Evolutionary conservation across 352 stramenopile species (phyloP), one percentile per base, ranked within the genome.

Genomic region (Elongisporangium anandrum): DNA sequence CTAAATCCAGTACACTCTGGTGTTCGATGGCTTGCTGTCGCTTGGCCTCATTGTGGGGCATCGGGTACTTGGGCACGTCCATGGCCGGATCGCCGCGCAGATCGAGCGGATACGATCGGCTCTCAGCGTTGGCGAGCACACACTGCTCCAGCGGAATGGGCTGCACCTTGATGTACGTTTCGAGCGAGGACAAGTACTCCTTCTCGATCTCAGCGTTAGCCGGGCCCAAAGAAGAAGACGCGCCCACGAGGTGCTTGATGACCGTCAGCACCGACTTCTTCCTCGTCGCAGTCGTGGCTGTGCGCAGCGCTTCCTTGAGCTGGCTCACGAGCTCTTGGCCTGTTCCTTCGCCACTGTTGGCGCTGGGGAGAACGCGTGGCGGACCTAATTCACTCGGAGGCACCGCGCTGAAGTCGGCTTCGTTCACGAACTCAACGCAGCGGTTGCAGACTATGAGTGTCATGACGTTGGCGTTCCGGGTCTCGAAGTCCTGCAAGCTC

Each of bases 401-500:
- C 9, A 90, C 59, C 4, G 76, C 52, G 3, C 66, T 66, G 60
- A 83, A 90, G 50, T 88, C 74, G 24, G 72, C 75, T 21, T 64
- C 60, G 61, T 81, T 70, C 5, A 90, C 76, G 15, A 75, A 77
- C 29, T 81, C 70, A 19, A 90, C 54, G 48, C 81, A 90, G 4
- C 68, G 68, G 2, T 52, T 56, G 57, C 81, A 90, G 10, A 82
- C 66, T 4, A 72, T 74, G 20, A 86, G 64, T 1, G 65, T 72
- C 7, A 72, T 68, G n/a, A 78, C 41, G 7, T 65, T 57, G n/a
- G 70, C 72, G 8, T 64, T 38, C 41, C 56, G 52, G 3, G 54
- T 69, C 59, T 79, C 70, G 34, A 76, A 67, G 9, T 63, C 68
- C 47, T 80, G 60, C 17, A 76, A 59, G n/a, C 59, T 68, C 68